Conservation (phyloP, 129 eudicot species). For the Kitagawia praeruptora region DNA sequence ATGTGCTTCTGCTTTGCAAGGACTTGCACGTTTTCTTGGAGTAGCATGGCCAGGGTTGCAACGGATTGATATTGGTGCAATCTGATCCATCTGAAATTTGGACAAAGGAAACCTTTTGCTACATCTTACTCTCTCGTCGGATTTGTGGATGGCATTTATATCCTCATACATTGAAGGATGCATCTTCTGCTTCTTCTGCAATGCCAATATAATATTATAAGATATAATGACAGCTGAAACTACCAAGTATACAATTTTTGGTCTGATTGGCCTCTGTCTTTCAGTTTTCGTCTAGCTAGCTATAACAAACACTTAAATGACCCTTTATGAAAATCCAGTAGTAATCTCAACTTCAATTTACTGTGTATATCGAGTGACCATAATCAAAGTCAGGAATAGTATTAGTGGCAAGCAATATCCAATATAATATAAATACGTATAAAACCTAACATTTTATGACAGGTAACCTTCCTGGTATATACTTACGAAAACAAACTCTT, state of each 20-base stretch:
- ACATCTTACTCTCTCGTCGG: constrained; percentile 39
- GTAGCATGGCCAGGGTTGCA: constrained; percentile 34
- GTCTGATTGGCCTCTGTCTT: not conserved
- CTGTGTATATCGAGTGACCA: not conserved
- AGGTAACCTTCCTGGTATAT: not conserved
- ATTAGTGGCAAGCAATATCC: not conserved
- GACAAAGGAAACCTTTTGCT: constrained; percentile 35
- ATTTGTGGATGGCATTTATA: constrained; percentile 20
- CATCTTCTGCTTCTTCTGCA: constrained; percentile 69
- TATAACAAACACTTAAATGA: not conserved
- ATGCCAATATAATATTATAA: not conserved
- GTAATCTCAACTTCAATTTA: not conserved
- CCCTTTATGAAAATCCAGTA: not conserved
- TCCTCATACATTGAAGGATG: constrained; percentile 82
- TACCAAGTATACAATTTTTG: not conserved
- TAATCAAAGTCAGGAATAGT: not conserved
- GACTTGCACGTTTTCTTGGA: constrained; percentile 2
- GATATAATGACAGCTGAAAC: not conserved
- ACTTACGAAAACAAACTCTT: not conserved
- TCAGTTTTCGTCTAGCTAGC: not conserved
- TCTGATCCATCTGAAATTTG: constrained; percentile 19
- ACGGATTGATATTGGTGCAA: not conserved
- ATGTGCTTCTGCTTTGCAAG: constrained; percentile 17
- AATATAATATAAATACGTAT: not conserved
- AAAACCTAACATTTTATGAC: not conserved